Conservation (phyloP, 148 eudicot species). For the Spergularia bocconei region DNA sequence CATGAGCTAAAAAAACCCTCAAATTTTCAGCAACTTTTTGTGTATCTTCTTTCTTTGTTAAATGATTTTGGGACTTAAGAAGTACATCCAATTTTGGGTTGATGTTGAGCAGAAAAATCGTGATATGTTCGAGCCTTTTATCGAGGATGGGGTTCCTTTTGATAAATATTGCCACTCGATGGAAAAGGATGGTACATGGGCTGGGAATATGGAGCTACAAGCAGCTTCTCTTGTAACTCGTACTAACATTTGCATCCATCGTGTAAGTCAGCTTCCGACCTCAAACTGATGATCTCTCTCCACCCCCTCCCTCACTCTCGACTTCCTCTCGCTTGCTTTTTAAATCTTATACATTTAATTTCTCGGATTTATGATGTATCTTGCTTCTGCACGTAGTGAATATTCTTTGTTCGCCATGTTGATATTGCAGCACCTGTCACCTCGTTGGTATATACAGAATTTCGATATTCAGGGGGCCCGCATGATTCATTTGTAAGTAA, state of each 20-base stretch:
- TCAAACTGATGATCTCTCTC: neutral
- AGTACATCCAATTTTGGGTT: neutral
- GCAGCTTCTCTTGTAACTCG: slow-evolving; percentile 90
- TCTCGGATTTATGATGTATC: neutral
- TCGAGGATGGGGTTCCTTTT: slow-evolving; percentile 90
- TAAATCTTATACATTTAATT: neutral
- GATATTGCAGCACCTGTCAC: slow-evolving; percentile 61
- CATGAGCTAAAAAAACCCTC: neutral
- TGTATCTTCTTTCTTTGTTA: neutral
- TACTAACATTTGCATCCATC: slow-evolving; percentile 85
- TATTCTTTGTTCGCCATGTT: neutral
- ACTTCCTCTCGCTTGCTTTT: neutral
- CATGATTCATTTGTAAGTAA: slow-evolving; percentile 93
- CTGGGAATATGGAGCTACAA: slow-evolving; percentile 97
- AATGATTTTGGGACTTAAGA: neutral
- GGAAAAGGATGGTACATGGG: slow-evolving; percentile 97
- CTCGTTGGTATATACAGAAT: slow-evolving; percentile 87
- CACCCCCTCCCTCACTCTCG: neutral
- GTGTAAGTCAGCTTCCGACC: slow-evolving; percentile 39
- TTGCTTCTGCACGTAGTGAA: neutral
- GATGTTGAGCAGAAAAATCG: slow-evolving; percentile 51
- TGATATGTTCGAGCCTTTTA: slow-evolving; percentile 89
- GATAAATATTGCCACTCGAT: slow-evolving; percentile 80
- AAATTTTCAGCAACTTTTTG: neutral
- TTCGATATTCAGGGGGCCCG: slow-evolving; percentile 50